Percentiles rank a stretch among this genome's conserved stretches.
phyloP scores from a whole-genome alignment of 495 filamentous ascomycete species.

The Platismatia glauca region DNA sequence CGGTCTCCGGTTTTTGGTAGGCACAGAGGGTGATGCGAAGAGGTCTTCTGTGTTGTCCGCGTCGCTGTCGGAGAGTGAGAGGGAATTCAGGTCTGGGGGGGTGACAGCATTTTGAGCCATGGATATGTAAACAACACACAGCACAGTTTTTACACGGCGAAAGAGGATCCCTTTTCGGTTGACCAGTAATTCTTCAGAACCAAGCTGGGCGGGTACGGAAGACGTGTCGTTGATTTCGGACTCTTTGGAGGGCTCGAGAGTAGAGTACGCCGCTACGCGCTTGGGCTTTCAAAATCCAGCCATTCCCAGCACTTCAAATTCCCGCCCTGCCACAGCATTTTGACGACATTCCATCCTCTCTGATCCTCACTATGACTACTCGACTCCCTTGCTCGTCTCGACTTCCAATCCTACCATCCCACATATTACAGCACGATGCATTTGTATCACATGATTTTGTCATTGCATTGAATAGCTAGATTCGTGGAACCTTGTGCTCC shows the following conservation, averaged over 20 bases:
- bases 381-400: background rate
- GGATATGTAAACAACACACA: background rate
- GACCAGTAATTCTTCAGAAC: background rate
- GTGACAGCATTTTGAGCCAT: conserved; percentile 25
- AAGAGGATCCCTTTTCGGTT: background rate
- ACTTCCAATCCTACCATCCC: background rate
- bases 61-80: conserved; percentile 52
- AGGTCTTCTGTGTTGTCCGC: conserved; percentile 62
- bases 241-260: too few species aligned
- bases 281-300: conserved; percentile 5
- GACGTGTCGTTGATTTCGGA: conserved; percentile 17
- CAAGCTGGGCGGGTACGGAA: background rate
- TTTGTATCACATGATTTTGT: background rate
- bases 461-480: background rate
- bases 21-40: conserved; percentile 57
- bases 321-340: conserved; percentile 15
- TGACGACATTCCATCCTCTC: conserved; percentile 9
- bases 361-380: background rate
- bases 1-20: conserved; percentile 28
- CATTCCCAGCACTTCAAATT: conserved; percentile 6
- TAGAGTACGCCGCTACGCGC: conserved; percentile 3
- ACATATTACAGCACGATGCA: conserved; percentile 1
- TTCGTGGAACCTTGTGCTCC: background rate
- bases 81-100: conserved; percentile 39
- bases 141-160: background rate